phyloP scores from a whole-genome alignment of 768 basidiomycete genomes.

The Boletellus sp. region DNA sequence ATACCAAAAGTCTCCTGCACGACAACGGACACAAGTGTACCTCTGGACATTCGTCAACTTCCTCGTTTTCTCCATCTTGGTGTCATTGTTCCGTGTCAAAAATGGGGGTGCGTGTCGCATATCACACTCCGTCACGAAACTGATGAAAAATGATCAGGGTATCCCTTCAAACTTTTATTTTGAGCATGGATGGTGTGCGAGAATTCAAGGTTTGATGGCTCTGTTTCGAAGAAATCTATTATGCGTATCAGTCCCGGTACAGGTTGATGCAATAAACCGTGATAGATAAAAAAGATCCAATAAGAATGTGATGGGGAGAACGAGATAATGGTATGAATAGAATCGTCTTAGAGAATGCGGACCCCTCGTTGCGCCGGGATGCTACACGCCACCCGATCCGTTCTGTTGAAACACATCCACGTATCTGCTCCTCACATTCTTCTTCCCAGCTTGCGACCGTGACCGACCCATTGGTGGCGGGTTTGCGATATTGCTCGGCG shows the following conservation, averaged over 20 bases:
- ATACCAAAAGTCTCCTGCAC: slow-evolving; percentile 60
- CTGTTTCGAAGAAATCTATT: slow-evolving; percentile 1
- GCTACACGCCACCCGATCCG: slow-evolving; percentile 21
- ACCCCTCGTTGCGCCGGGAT: not conserved
- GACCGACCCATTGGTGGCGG: slow-evolving; percentile 46
- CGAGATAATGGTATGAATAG: slow-evolving; percentile 19
- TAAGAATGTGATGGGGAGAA: slow-evolving; percentile 11
- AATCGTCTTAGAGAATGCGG: slow-evolving; percentile 1
- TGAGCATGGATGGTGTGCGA: slow-evolving; percentile 29
- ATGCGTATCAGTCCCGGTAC: not conserved
- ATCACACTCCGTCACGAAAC: not conserved
- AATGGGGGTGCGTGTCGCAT: slow-evolving; percentile 61
- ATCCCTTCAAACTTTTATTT: slow-evolving; percentile 77
- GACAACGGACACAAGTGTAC: slow-evolving; percentile 85
- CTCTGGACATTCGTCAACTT: slow-evolving; percentile 82
- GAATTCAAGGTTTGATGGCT: not conserved
- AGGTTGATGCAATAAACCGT: slow-evolving; percentile 9
- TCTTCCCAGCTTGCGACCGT: slow-evolving; percentile 61
- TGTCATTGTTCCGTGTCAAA: slow-evolving; percentile 87
- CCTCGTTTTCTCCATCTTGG: slow-evolving; percentile 80
- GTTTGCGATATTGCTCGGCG: slow-evolving; percentile 15
- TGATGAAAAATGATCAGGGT: slow-evolving; percentile 42
- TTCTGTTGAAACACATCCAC: slow-evolving; percentile 85
- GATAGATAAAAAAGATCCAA: slow-evolving; percentile 24
- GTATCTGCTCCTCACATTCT: slow-evolving; percentile 77